Evolutionary conservation across 257 asterid species (phyloP), one percentile per base, ranked within the genome.

Genomic region (Hygrophila difformis): DNA sequence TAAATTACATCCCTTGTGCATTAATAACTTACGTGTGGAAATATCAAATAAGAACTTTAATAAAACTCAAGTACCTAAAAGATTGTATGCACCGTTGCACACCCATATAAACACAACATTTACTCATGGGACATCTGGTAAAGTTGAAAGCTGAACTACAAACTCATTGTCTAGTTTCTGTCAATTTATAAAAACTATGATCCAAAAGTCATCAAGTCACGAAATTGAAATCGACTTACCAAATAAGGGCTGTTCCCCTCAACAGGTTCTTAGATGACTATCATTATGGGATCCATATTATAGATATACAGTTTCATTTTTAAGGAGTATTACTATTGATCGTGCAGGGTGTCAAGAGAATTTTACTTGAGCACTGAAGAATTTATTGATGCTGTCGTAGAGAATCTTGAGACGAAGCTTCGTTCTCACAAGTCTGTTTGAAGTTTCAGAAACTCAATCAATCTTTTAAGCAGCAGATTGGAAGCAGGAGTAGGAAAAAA

Each of bases 281-380:
- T n/a, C n/a, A n/a, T n/a, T n/a, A n/a, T 7, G 6, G 5, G 18
- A 21, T 37, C 8, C 12, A 34, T 45, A 17, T 47, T 49, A 42
- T 18, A 10, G 24, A 51, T 12, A 34, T 39, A 13, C 38, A 45
- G 51, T 46, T 49, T 49, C 57, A n/a, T n/a, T n/a, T n/a, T n/a
- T n/a, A n/a, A n/a, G n/a, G n/a, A n/a, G n/a, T 66, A 51, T 53
- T 24, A 15, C 24, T 37, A 33, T 16, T 18, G 24, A 47, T 23
- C 20, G 3, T 59, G 24, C 67, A 83, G 97, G 91, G 87, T 75
- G 15, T 62, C 94, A 12, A 77, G 93, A 60, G 93, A 87, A 51
- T 62, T 31, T 22, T 87, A 87, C 70, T 59, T 87, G 74, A 79
- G 66, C 67, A 83, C 97, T 0, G 87, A 73, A 58, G 94, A 87